Evolutionary conservation across 768 basidiomycete genomes (phyloP).

Genomic region (Astraeus odoratus): DNA sequence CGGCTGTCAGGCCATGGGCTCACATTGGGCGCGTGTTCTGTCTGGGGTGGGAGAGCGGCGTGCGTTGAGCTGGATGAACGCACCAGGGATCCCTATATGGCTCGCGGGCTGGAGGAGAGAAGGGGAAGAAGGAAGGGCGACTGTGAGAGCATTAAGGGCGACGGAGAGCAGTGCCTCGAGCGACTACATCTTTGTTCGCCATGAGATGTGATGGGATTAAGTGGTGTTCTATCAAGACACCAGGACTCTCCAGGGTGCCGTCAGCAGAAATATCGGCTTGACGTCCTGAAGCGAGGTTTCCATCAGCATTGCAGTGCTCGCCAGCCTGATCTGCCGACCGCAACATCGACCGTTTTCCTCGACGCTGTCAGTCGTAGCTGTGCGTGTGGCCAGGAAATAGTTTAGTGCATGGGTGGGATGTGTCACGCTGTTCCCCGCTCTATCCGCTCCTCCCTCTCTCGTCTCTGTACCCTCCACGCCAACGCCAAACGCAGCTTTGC

Average conservation of each 20-base stretch:
- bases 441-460: conserved; percentile 1
- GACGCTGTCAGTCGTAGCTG: too few relatives aligned
- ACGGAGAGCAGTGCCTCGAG: background rate
- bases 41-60: background rate
- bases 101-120: background rate
- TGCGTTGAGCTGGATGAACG: background rate
- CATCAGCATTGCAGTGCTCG: conserved; percentile 7
- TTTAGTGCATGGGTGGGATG: background rate
- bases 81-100: background rate
- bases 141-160: background rate
- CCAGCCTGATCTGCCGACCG: background rate
- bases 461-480: too few relatives aligned
- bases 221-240: conserved; percentile 1
- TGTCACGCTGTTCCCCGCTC: background rate
- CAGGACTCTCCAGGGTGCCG: background rate
- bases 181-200: background rate
- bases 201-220: background rate
- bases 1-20: background rate
- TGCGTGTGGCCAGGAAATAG: too few relatives aligned
- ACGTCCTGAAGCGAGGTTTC: background rate
- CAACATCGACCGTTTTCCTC: too few relatives aligned
- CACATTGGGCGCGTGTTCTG: background rate
- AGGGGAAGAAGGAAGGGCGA: background rate
- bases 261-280: background rate
- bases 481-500: conserved; percentile 17